phyloP scores from a whole-genome alignment of 163 green algal species.

The Coccomyxa subellipsoidea region DNA sequence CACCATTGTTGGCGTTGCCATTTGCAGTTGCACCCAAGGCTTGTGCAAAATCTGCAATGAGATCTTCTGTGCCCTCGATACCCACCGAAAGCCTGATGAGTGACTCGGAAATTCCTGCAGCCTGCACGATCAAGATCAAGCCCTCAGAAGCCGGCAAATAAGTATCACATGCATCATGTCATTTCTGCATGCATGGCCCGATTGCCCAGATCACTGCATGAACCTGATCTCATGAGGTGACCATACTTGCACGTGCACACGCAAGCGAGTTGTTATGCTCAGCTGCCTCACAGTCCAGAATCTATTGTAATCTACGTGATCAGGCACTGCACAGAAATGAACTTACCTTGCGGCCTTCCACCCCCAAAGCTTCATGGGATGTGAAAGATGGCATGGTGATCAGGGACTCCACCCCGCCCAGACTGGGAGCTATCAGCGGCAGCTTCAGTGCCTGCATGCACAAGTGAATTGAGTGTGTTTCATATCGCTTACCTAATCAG shows the following conservation, averaged over 20 bases:
- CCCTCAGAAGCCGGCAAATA: too few species aligned
- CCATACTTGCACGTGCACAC: too few species aligned
- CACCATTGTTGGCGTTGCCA: not conserved
- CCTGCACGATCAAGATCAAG: conserved; percentile 14
- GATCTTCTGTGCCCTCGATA: conserved; percentile 16
- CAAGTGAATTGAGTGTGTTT: too few species aligned
- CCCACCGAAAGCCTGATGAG: conserved; percentile 19
- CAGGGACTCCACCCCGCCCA: conserved; percentile 27
- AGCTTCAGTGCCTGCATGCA: conserved; percentile 17
- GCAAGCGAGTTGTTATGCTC: too few species aligned
- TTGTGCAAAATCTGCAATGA: conserved; percentile 21
- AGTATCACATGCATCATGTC: too few species aligned
- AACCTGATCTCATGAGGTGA: too few species aligned
- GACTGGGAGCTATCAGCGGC: conserved; percentile 13
- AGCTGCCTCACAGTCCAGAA: too few species aligned
- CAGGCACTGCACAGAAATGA: not conserved
- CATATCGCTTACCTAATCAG: too few species aligned
- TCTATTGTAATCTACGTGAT: not conserved
- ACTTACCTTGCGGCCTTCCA: conserved; percentile 18
- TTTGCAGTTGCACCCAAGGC: not conserved
- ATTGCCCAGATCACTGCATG: too few species aligned
- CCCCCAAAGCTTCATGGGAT: conserved; percentile 13
- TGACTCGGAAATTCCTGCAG: conserved; percentile 17
- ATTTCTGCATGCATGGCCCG: too few species aligned
- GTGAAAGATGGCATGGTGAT: conserved; percentile 19